Evolutionary conservation across 2,329 filamentous ascomycete species (phyloP), one percentile per base, ranked within the genome.

Genomic region (Mariannaea sp.): DNA sequence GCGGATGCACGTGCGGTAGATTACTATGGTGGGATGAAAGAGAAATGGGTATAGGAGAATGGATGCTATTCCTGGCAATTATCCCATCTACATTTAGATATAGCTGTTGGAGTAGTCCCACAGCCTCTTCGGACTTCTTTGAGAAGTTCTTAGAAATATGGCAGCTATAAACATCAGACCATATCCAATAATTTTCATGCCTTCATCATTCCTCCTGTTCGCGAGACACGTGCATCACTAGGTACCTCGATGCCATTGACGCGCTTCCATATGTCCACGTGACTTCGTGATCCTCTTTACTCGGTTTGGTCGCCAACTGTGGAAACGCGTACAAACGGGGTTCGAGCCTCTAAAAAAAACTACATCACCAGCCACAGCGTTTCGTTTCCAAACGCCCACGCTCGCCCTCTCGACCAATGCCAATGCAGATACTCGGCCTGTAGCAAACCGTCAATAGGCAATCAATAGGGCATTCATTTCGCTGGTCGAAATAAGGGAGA

Each of bases 1-100:
- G 57, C 63, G 55, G 61, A 49, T 52, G 64, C 64, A 66, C 64
- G 64, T 66, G 64, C 56, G 39, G 35, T 29, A 40, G 38, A 13
- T 13, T 22, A 22, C 45, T 38, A 10, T 36, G 30, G 42, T 39
- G 29, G 22, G 22, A 44, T 45, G 17, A 27, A 29, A 20, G 19
- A 17, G 17, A 26, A 8, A 29, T 19, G 22, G 33, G n/a, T 13
- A 10, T 19, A 10, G n/a, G 33, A 12, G 32, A 32, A 19, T 14
- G 20, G 30, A 19, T 9, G 17, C 6, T 16, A n/a, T 7, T 8
- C 32, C 7, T 35, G 32, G 9, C 9, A 9, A 9, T 7, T 9
- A 35, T n/a, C n/a, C n/a, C n/a, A n/a, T n/a, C n/a, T n/a, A n/a
- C n/a, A n/a, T n/a, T n/a, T n/a, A n/a, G n/a, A n/a, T n/a, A n/a